Evolutionary conservation across 805 yeast species (phyloP).

Genomic region (Metschnikowia hibisci): DNA sequence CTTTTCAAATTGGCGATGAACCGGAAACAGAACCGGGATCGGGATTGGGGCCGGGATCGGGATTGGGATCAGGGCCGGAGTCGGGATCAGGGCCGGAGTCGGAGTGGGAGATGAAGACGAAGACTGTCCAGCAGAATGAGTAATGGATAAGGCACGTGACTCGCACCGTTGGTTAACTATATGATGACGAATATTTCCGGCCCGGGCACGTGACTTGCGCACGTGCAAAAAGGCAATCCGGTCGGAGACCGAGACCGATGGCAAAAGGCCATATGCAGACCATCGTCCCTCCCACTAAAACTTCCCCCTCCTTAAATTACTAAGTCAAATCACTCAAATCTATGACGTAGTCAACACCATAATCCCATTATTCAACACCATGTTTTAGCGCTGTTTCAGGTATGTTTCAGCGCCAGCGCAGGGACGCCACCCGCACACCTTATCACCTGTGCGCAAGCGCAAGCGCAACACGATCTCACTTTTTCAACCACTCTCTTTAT

Average conservation of each 20-base stretch:
- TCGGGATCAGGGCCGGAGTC: no score
- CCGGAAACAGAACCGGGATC: no score
- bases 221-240: neutral
- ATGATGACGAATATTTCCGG: no score
- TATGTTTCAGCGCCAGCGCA: neutral
- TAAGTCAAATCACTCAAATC: no score
- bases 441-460: neutral
- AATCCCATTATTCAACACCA: no score
- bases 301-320: no score
- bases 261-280: neutral
- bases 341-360: no score
- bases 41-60: no score
- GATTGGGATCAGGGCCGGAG: no score
- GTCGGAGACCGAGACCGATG: neutral
- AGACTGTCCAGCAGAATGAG: neutral
- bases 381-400: neutral
- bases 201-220: neutral
- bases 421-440: constrained; percentile 2
- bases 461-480: neutral
- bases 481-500: constrained; percentile 1
- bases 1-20: constrained; percentile 40
- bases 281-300: no score
- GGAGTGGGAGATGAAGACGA: no score
- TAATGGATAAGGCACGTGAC: neutral
- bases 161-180: no score